Evolutionary conservation across 495 filamentous ascomycete genomes (phyloP).

Genomic region (Penicillium goetzii): DNA sequence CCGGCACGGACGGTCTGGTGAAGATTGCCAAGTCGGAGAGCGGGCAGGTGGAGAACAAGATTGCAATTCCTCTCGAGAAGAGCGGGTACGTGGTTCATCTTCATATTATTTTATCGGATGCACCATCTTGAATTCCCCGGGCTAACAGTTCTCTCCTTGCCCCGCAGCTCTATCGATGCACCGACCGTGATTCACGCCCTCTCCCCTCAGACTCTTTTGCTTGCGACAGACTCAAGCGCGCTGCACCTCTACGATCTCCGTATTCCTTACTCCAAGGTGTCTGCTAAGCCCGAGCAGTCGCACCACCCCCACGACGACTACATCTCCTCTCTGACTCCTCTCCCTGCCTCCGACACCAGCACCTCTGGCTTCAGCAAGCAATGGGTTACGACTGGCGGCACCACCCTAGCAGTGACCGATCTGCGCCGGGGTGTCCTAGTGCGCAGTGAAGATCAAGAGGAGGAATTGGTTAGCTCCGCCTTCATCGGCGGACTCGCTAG

Average conservation of each 20-base stretch:
- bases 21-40: slow-evolving; percentile 83
- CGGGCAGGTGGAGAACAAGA: slow-evolving; percentile 78
- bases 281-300: slow-evolving; percentile 70
- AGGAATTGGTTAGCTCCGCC: slow-evolving; percentile 80
- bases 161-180: slow-evolving; percentile 56
- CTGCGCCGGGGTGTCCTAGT: slow-evolving; percentile 79
- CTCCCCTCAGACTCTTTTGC: slow-evolving; percentile 83
- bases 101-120: slow-evolving; percentile 18
- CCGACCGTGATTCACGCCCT: slow-evolving; percentile 79
- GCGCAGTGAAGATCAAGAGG: slow-evolving; percentile 89
- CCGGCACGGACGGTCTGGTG: slow-evolving; percentile 85
- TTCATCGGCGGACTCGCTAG: slow-evolving; percentile 70
- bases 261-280: slow-evolving; percentile 57
- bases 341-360: slow-evolving; percentile 75
- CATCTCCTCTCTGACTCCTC: slow-evolving; percentile 82
- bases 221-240: slow-evolving; percentile 86
- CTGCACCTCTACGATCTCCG: slow-evolving; percentile 92
- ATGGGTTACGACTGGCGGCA: slow-evolving; percentile 89
- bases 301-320: slow-evolving; percentile 90
- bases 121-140: slow-evolving; percentile 11
- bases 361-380: slow-evolving; percentile 88
- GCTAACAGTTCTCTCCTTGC: slow-evolving; percentile 6
- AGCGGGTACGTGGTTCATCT: slow-evolving; percentile 37
- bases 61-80: slow-evolving; percentile 50
- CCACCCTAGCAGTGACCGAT: slow-evolving; percentile 87